These are phyloP conservation scores for Penicillium fimorum DNA, from an alignment of 495 filamentous ascomycete genomes.

Conservation along the genomic window DNA sequence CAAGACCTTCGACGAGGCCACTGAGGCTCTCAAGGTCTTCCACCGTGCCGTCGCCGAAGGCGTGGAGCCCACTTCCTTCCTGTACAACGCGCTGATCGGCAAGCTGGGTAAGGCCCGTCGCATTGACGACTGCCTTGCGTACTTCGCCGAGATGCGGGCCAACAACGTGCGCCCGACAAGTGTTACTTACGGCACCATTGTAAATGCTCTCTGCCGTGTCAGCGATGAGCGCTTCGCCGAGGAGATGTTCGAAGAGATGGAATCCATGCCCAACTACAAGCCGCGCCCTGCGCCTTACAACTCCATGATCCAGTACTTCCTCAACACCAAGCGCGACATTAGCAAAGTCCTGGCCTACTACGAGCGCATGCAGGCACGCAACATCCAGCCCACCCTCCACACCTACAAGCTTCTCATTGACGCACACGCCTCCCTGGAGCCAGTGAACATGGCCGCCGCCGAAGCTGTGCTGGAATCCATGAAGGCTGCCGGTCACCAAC, in stretches of 20 bases:
- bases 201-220: conserved; percentile 95
- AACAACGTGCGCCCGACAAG: conserved; percentile 92
- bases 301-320: conserved; percentile 98
- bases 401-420: conserved; percentile 98
- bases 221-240: conserved; percentile 97
- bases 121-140: conserved; percentile 96
- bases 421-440: conserved; percentile 90
- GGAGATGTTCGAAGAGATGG: conserved; percentile 99
- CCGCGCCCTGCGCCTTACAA: conserved; percentile 96
- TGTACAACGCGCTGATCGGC: conserved; percentile 97
- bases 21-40: conserved; percentile 96
- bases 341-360: conserved; percentile 94
- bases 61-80: conserved; percentile 91
- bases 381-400: conserved; percentile 88
- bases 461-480: conserved; percentile 82
- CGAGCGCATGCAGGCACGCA: conserved; percentile 83
- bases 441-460: conserved; percentile 85
- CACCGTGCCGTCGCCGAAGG: conserved; percentile 89
- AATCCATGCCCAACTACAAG: conserved; percentile 98
- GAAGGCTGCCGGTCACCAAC: conserved; percentile 64
- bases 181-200: conserved; percentile 96
- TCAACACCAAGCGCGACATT: conserved; percentile 93
- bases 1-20: conserved; percentile 96
- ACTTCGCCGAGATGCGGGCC: conserved; percentile 95
- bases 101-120: conserved; percentile 96